These are phyloP conservation scores for Saccharum officinarum DNA, from an alignment of 176 grass and related monocot species.

Conservation along the genomic window DNA sequence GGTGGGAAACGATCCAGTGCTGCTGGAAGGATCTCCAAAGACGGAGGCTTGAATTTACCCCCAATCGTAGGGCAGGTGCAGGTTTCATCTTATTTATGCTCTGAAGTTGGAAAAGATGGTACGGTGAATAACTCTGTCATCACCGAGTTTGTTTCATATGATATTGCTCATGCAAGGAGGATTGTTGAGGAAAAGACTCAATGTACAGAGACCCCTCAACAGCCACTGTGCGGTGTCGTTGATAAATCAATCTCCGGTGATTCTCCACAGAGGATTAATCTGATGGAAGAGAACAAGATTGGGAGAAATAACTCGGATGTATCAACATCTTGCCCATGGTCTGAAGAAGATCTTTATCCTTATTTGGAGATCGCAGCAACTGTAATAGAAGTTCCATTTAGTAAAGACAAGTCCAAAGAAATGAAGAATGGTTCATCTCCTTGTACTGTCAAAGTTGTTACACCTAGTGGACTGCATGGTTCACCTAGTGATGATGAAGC, in stretches of 20 bases:
- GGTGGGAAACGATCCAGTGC: conserved; percentile 55
- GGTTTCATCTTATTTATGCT: conserved; percentile 78
- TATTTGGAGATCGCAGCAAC: conserved; percentile 84
- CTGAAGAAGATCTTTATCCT: conserved; percentile 69
- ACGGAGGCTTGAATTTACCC: conserved; percentile 39
- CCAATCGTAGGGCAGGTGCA: conserved; percentile 89
- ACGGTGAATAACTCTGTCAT: conserved; percentile 59
- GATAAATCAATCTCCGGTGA: conserved; percentile 18
- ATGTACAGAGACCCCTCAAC: conserved; percentile 44
- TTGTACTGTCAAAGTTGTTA: conserved; percentile 62
- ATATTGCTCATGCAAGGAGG: conserved; percentile 75
- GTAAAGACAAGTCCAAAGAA: conserved; percentile 48
- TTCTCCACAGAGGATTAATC: conserved; percentile 24
- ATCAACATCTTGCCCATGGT: conserved; percentile 73
- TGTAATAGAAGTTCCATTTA: conserved; percentile 74
- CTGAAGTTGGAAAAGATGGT: conserved; percentile 74
- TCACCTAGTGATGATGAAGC: conserved; percentile 48
- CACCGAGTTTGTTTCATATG: conserved; percentile 81
- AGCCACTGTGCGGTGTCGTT: neutral
- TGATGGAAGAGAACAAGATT: conserved; percentile 25
- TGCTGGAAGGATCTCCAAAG: conserved; percentile 62
- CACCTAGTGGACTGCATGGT: conserved; percentile 76
- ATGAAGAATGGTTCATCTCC: conserved; percentile 34
- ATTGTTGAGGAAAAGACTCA: conserved; percentile 58
- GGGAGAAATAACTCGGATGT: conserved; percentile 51